Percentiles rank a stretch among this genome's conserved stretches.
Evolutionary conservation across 2,329 filamentous ascomycete genomes (phyloP).

Genomic region (Cladosporium austrohemisphaericum): DNA sequence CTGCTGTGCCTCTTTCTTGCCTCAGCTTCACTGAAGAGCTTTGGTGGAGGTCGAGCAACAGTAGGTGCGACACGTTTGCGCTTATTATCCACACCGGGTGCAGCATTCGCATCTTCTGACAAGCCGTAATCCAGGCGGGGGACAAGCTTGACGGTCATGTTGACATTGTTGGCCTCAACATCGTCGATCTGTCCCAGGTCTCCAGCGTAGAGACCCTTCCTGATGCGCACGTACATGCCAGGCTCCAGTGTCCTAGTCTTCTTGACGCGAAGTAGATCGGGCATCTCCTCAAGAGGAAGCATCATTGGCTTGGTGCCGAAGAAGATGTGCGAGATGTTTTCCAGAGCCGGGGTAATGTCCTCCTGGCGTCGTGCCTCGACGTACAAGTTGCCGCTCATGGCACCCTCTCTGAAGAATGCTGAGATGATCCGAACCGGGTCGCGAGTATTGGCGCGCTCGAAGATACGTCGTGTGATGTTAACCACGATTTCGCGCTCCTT

Average conservation of each 20-base stretch:
- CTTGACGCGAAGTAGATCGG: slow-evolving; percentile 83
- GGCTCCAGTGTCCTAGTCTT: slow-evolving; percentile 82
- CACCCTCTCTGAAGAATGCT: slow-evolving; percentile 82
- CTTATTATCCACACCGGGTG: slow-evolving; percentile 52
- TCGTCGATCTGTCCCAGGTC: slow-evolving; percentile 91
- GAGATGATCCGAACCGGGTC: slow-evolving; percentile 81
- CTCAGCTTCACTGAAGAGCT: slow-evolving; percentile 88
- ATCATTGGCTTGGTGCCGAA: slow-evolving; percentile 80
- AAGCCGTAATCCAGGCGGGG: slow-evolving; percentile 88
- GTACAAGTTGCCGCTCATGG: slow-evolving; percentile 94
- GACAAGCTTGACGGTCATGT: slow-evolving; percentile 81
- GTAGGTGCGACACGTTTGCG: slow-evolving; percentile 63
- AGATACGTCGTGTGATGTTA: slow-evolving; percentile 80
- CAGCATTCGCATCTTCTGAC: slow-evolving; percentile 66
- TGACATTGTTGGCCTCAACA: slow-evolving; percentile 87
- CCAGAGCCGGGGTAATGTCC: slow-evolving; percentile 77
- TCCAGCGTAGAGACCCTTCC: slow-evolving; percentile 74
- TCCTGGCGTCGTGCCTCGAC: slow-evolving; percentile 85
- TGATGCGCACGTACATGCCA: slow-evolving; percentile 88
- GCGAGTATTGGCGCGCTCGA: slow-evolving; percentile 73
- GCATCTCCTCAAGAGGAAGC: slow-evolving; percentile 95
- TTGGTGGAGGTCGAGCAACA: slow-evolving; percentile 38
- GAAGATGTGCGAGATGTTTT: slow-evolving; percentile 85
- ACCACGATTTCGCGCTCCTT: slow-evolving; percentile 92
- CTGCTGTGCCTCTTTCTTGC: slow-evolving; percentile 81